Conservation (phyloP, 2,329 filamentous ascomycete species). For the Ascochyta koolunga region DNA sequence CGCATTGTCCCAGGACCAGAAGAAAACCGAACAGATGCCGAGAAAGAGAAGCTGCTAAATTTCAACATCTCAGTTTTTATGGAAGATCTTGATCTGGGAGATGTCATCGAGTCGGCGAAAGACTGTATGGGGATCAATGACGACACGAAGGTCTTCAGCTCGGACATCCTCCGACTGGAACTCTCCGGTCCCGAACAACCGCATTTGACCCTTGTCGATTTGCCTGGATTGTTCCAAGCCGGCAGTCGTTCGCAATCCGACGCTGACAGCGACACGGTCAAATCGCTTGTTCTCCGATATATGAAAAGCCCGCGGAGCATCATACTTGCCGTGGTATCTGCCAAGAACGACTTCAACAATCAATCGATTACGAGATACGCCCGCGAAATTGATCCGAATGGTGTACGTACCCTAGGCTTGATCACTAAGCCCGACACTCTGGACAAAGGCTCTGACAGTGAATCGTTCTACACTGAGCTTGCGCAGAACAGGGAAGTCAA, state of each 20-base stretch:
- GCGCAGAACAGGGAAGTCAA: slow-evolving; percentile 48
- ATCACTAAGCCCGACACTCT: slow-evolving; percentile 63
- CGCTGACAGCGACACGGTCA: slow-evolving; percentile 42
- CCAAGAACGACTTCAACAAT: slow-evolving; percentile 57
- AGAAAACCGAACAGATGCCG: slow-evolving; percentile 4
- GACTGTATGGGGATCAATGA: slow-evolving; percentile 54
- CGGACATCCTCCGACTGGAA: slow-evolving; percentile 35
- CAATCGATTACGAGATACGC: slow-evolving; percentile 62
- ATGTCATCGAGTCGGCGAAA: slow-evolving; percentile 56
- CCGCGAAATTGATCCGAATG: slow-evolving; percentile 54
- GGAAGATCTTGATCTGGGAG: slow-evolving; percentile 13
- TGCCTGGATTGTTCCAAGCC: slow-evolving; percentile 50
- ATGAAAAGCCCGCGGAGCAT: slow-evolving; percentile 65
- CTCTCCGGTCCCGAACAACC: slow-evolving; percentile 27
- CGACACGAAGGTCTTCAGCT: slow-evolving; percentile 23
- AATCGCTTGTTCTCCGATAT: slow-evolving; percentile 56
- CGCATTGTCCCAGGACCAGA: slow-evolving; percentile 44
- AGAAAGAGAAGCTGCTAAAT: slow-evolving; percentile 8
- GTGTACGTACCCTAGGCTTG: slow-evolving; percentile 59
- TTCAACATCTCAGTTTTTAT: slow-evolving; percentile 8
- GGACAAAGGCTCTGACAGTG: slow-evolving; percentile 46
- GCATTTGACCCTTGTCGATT: slow-evolving; percentile 41
- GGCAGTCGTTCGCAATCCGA: slow-evolving; percentile 37
- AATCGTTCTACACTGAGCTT: slow-evolving; percentile 48
- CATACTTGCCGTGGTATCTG: slow-evolving; percentile 58